These are phyloP conservation scores for Aegilops longissima DNA, from an alignment of 176 grass and related monocot species.

Conservation along the genomic window DNA sequence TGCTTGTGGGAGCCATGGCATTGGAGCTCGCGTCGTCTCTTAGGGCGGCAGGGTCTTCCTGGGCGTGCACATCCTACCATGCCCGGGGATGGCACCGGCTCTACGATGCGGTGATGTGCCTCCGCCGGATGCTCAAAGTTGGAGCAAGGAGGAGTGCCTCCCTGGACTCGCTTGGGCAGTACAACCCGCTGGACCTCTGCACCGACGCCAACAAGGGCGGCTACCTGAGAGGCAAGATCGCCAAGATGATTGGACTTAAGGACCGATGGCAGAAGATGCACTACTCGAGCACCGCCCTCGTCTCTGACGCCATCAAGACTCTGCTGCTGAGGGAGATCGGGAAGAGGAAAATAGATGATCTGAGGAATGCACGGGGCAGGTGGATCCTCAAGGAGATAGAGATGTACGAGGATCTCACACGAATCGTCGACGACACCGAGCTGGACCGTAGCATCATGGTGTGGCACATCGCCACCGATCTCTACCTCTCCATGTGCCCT, in stretches of 20 bases:
- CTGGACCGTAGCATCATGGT: not conserved
- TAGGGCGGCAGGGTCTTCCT: not conserved
- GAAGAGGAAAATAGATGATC: not conserved
- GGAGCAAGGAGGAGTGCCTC: not conserved
- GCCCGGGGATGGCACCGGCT: not conserved
- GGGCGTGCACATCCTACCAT: conserved; percentile 2
- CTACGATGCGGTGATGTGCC: not conserved
- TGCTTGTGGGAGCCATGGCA: conserved; percentile 36
- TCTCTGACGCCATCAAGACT: not conserved
- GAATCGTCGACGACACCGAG: not conserved
- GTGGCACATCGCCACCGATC: conserved; percentile 13
- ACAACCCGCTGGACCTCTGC: conserved; percentile 6
- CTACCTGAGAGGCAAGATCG: not conserved
- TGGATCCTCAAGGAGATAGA: not conserved
- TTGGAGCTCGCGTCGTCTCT: not conserved
- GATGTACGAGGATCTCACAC: conserved; percentile 9
- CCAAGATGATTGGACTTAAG: not conserved
- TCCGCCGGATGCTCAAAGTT: not conserved
- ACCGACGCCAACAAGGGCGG: not conserved
- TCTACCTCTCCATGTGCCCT: not conserved
- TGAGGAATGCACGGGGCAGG: conserved; percentile 2
- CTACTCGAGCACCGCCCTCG: not conserved
- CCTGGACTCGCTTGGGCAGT: conserved; percentile 9
- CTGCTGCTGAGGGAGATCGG: not conserved
- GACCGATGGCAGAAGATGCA: not conserved